phyloP scores from a whole-genome alignment of 2,329 filamentous ascomycete genomes.

The Exophiala calicioides region DNA sequence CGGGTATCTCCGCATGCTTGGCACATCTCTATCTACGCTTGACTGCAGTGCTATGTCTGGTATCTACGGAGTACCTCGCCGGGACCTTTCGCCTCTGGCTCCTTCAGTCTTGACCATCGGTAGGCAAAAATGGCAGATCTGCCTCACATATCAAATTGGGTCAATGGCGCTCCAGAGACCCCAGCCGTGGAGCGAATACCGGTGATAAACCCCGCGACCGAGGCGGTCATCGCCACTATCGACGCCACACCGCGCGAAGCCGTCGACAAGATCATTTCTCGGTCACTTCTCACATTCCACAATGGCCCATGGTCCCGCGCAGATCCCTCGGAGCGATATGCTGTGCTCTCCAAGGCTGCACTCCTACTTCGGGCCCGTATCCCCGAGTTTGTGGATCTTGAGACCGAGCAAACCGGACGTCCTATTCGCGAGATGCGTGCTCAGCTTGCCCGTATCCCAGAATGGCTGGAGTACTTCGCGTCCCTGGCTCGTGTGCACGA shows the following conservation, averaged over 20 bases:
- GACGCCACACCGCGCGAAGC: slow-evolving; percentile 58
- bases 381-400: slow-evolving; percentile 60
- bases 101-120: background rate
- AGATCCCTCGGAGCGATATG: slow-evolving; percentile 59
- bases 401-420: slow-evolving; percentile 68
- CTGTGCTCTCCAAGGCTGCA: slow-evolving; percentile 63
- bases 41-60: too few species aligned
- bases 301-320: slow-evolving; percentile 59
- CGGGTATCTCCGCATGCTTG: too few species aligned
- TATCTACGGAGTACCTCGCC: too few species aligned
- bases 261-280: slow-evolving; percentile 53
- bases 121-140: background rate
- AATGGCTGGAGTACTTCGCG: slow-evolving; percentile 72
- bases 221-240: slow-evolving; percentile 40
- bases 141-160: slow-evolving; percentile 33
- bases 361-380: slow-evolving; percentile 55
- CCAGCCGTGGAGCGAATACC: slow-evolving; percentile 25
- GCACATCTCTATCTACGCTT: too few species aligned
- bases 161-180: slow-evolving; percentile 32
- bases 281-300: slow-evolving; percentile 43
- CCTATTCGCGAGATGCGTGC: slow-evolving; percentile 70
- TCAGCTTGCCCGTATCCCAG: slow-evolving; percentile 59
- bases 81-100: background rate
- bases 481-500: slow-evolving; percentile 67
- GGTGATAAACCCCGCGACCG: slow-evolving; percentile 38